phyloP scores from a whole-genome alignment of 2,329 filamentous ascomycete species.

The Onygenales sp. region DNA sequence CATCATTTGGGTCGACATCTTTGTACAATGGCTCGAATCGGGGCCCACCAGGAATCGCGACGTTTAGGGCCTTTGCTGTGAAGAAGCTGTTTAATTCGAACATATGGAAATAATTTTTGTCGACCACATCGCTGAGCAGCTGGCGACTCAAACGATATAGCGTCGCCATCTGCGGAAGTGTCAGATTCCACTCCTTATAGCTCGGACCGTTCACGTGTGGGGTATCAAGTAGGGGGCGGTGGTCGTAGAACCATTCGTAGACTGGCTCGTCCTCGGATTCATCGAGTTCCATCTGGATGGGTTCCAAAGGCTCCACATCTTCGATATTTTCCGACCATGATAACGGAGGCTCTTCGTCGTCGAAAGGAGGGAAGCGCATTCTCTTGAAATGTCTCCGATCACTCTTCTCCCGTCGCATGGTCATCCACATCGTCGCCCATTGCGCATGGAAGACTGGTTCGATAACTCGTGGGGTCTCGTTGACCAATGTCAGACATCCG shows the following conservation, averaged over 20 bases:
- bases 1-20: constrained; percentile 95
- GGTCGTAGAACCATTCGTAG: constrained; percentile 96
- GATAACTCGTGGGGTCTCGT: constrained; percentile 92
- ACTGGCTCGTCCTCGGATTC: constrained; percentile 86
- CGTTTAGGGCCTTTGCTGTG: constrained; percentile 92
- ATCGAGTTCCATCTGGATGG: constrained; percentile 96
- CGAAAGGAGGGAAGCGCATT: constrained; percentile 97
- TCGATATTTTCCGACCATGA: constrained; percentile 99
- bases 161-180: constrained; percentile 89
- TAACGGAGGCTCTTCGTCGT: constrained; percentile 93
- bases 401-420: constrained; percentile 96
- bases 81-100: constrained; percentile 93
- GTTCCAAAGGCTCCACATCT: constrained; percentile 92
- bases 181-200: constrained; percentile 92
- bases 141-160: constrained; percentile 87
- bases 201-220: constrained; percentile 91
- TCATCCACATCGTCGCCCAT: constrained; percentile 99
- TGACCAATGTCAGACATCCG: constrained; percentile 90
- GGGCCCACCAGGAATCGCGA: constrained; percentile 93
- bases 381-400: constrained; percentile 94
- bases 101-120: constrained; percentile 96
- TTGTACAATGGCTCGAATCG: constrained; percentile 97
- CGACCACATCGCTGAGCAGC: constrained; percentile 80
- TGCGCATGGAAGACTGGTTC: constrained; percentile 97
- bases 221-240: constrained; percentile 81